Evolutionary conservation across 2,329 filamentous ascomycete species (phyloP).

Genomic region (Clonostachys solani): DNA sequence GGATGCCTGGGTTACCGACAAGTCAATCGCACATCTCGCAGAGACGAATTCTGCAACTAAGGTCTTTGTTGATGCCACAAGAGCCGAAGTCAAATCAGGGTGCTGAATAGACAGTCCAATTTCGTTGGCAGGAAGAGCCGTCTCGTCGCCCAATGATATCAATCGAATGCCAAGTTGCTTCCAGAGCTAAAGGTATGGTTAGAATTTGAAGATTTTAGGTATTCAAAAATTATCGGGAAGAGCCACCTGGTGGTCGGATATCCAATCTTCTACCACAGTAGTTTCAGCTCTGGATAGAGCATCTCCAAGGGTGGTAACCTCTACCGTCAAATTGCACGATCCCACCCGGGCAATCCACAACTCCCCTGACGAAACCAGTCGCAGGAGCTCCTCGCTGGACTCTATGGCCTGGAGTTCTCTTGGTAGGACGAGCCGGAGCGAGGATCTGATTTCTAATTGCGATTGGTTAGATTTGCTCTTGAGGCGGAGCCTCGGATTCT

Average conservation of each 20-base stretch:
- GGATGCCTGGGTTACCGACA: conserved; percentile 4
- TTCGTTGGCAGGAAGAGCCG: conserved; percentile 6
- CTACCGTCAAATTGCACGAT: conserved; percentile 19
- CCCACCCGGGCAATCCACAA: conserved; percentile 26
- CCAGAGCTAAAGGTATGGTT: conserved; percentile 19
- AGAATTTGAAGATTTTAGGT: not conserved
- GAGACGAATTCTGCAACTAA: conserved; percentile 16
- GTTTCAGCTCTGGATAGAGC: conserved; percentile 5
- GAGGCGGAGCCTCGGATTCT: too few species aligned
- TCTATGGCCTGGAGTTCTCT: not conserved
- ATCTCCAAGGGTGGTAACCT: conserved; percentile 12
- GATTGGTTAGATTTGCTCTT: too few species aligned
- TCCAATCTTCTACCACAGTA: conserved; percentile 6
- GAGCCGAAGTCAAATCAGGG: conserved; percentile 20
- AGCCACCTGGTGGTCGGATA: conserved; percentile 19
- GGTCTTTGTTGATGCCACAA: conserved; percentile 18
- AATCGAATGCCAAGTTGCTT: conserved; percentile 19
- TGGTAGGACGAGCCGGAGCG: not conserved
- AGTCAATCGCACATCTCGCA: conserved; percentile 15
- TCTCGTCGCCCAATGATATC: conserved; percentile 1
- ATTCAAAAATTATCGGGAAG: too few species aligned
- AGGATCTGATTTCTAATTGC: too few species aligned
- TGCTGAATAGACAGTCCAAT: conserved; percentile 29
- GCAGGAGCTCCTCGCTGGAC: not conserved
- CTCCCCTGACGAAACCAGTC: conserved; percentile 9